Conservation (phyloP, 257 asterid species). For the Nicotiana attenuata region DNA sequence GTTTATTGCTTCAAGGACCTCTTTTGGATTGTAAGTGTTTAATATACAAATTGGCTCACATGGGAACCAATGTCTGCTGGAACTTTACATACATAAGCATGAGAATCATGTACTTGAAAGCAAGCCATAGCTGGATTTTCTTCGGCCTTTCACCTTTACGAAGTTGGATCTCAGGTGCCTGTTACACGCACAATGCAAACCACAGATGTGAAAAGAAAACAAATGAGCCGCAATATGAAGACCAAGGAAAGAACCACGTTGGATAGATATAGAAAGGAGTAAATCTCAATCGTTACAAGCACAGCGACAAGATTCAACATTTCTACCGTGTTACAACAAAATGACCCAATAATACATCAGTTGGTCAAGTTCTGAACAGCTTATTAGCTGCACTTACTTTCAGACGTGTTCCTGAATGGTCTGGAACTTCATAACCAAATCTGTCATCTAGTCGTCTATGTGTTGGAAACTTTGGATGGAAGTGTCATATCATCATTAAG, state of each 20-base stretch:
- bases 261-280: not conserved
- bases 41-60: constrained; percentile 12
- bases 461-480: too few relatives aligned
- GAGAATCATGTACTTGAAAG: constrained; percentile 2
- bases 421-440: too few relatives aligned
- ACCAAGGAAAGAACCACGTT: not conserved
- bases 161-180: constrained; percentile 16
- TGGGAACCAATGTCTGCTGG: constrained; percentile 17
- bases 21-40: not conserved
- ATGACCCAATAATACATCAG: too few relatives aligned
- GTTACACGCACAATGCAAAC: constrained; percentile 9
- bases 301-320: too few relatives aligned
- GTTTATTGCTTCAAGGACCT: constrained; percentile 4
- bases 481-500: too few relatives aligned
- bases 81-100: constrained; percentile 4
- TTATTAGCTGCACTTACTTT: too few relatives aligned
- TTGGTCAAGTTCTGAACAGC: too few relatives aligned
- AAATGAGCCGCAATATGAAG: not conserved
- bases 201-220: not conserved
- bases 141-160: not conserved
- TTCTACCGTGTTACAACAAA: too few relatives aligned
- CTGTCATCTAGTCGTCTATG: too few relatives aligned
- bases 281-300: not conserved
- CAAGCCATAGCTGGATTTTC: not conserved
- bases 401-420: too few relatives aligned